Conservation (phyloP, 2,329 filamentous ascomycete species). For the Colletotrichum sidae region DNA sequence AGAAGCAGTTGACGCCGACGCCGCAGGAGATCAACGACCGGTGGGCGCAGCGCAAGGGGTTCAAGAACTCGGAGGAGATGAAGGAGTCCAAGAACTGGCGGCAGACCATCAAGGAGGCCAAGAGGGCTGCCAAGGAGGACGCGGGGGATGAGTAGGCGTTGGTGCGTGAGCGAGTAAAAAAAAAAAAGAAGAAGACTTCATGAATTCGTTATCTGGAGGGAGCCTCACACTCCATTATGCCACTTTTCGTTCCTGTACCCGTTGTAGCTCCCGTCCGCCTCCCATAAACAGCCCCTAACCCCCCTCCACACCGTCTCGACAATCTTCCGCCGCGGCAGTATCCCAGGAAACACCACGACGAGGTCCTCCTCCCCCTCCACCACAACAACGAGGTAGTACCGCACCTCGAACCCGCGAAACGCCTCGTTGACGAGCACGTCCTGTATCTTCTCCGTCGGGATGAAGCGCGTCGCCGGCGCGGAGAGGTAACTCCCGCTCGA, state of each 20-base stretch:
- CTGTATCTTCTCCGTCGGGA: constrained; percentile 91
- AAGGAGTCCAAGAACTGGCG: constrained; percentile 40
- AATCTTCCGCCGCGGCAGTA: constrained; percentile 79
- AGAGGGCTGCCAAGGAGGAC: constrained; percentile 8
- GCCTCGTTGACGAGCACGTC: constrained; percentile 97
- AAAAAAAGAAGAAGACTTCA: constrained; percentile 12
- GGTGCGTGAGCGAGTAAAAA: neutral
- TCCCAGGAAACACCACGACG: constrained; percentile 91
- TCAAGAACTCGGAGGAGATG: constrained; percentile 63
- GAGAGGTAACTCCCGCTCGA: constrained; percentile 75
- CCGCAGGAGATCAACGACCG: constrained; percentile 69
- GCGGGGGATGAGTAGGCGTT: constrained; percentile 16
- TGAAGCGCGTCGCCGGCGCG: constrained; percentile 66
- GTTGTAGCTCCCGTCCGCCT: constrained; percentile 52
- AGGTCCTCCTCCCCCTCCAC: constrained; percentile 89
- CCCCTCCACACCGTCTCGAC: constrained; percentile 94
- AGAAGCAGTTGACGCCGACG: constrained; percentile 60
- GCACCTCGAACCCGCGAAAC: constrained; percentile 90
- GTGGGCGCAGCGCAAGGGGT: constrained; percentile 72
- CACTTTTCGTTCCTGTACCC: constrained; percentile 44
- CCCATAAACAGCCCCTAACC: constrained; percentile 83
- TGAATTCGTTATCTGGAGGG: constrained; percentile 18
- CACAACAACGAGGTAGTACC: constrained; percentile 89
- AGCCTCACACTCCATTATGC: constrained; percentile 23
- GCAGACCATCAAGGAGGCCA: constrained; percentile 25